These are phyloP conservation scores for Chenopodium quinoa DNA, from an alignment of 148 eudicot genomes.

Conservation along the genomic window DNA sequence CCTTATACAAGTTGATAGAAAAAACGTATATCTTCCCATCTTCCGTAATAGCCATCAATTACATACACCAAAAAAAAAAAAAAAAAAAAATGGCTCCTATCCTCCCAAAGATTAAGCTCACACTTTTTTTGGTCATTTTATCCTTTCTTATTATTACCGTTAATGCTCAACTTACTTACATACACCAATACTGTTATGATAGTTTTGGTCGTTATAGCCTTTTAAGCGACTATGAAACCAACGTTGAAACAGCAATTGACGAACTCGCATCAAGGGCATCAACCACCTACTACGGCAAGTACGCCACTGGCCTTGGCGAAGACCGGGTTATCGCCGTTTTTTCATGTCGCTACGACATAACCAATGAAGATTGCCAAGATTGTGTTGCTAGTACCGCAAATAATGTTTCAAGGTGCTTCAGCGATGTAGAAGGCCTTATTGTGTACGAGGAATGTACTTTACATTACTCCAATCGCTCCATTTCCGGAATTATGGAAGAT, in stretches of 20 bases:
- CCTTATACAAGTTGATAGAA: too few relatives aligned
- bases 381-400: background rate
- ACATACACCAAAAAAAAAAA: too few relatives aligned
- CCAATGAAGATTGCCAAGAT: slow-evolving; percentile 9
- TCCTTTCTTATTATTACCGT: background rate
- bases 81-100: too few relatives aligned
- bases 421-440: background rate
- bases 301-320: background rate
- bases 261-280: slow-evolving; percentile 10
- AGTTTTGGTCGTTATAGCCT: background rate
- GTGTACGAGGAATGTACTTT: slow-evolving; percentile 15
- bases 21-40: too few relatives aligned
- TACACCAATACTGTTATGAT: background rate
- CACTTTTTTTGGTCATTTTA: background rate
- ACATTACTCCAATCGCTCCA: slow-evolving; percentile 17
- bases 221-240: slow-evolving; percentile 15
- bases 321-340: slow-evolving; percentile 14
- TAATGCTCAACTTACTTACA: background rate
- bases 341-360: slow-evolving; percentile 23
- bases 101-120: background rate
- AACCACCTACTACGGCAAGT: slow-evolving; percentile 10
- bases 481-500: background rate
- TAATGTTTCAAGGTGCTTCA: background rate
- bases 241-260: background rate
- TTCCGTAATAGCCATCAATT: too few relatives aligned